Evolutionary conservation across 805 yeast species (phyloP), one percentile per base, ranked within the genome.

Genomic region (Martiniozyma abietophila): DNA sequence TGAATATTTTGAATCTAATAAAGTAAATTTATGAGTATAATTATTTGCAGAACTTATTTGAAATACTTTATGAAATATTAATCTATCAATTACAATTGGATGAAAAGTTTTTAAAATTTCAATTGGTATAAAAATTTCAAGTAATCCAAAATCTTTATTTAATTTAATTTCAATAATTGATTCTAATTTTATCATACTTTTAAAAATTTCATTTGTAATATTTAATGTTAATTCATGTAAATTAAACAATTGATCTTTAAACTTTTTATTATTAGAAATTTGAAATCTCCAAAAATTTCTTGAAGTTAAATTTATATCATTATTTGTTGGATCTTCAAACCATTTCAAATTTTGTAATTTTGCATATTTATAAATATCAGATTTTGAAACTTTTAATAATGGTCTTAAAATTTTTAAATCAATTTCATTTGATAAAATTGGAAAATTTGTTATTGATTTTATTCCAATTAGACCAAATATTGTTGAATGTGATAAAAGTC

Each of bases 261-360:
- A 5, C 50, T 23, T 14, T 42, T 41, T 14, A 33, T 33, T 4
- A 37, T 32, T 10, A 42, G 17, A 27, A 41, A 39, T 20, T 53
- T 29, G 20, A 44, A 42, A 26, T 56, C 54, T 25, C 3, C 74
- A 58, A 12, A 64, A 54, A 45, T 82, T 82, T 32, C 94, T 59
- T 24, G 57, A 45, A 0, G 89, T 80, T 29, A 76, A 60, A 8
- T 48, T 45, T 2, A 65, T 56, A 43, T 77, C 75, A 3, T 48
- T 46, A 43, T 83, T 83, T 0, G 89, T 74, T 2, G 56, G 48
- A 46, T 83, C 94, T 46, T 81, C 88, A 48, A 76, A 74, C 89
- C 92, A 82, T 0, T 40, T 31, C 1, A 81, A 42, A 1, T 44
- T 35, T 15, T 62, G 49, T 0, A 34, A 30, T 8, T 34, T 26